Evolutionary conservation across 306 rosid species (phyloP), one percentile per base, ranked within the genome.

Genomic region (Castanea crenata): DNA sequence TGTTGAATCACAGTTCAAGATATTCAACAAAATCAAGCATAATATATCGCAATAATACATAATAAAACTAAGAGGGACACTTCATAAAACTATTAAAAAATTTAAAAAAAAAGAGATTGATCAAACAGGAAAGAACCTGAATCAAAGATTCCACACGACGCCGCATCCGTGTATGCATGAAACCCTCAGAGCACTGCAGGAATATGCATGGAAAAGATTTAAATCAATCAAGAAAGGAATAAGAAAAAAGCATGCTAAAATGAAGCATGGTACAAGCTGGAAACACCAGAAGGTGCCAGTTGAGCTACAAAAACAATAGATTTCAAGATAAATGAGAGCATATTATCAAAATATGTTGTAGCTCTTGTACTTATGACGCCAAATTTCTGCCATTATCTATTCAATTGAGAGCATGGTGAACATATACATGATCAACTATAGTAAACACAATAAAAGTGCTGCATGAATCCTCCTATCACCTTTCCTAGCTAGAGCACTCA

Each of bases 81-180:
- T 31, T 64, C 27, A 25, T 21, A 74, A 61, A 7, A 77, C 82
- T 63, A 71, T 3, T 3, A 74, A 56, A 19, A 61, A n/a, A n/a
- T n/a, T n/a, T n/a, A 19, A 6, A 75, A 56, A 19, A 62, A 76
- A 4, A n/a, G 72, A 55, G 69, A n/a, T n/a, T 20, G 3, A 63
- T 51, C 12, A 73, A 83, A 80, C 35, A 25, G 57, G 62, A 74
- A 72, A 83, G 64, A 78, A 92, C 99, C 97, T 90, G 92, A 89
- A 94, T 94, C 87, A 94, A 82, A 72, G 97, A 88, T 80, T 94
- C 99, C 86, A 94, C 98, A n/a, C 99, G 97, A 58, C 97, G 97
- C 20, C 99, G 89, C 99, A 94, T 94, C 86, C 99, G 81, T 34
- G 99, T 90, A 89, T 94, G 99, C 97, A 94, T 94, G 85, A 94